Base-by-base conservation (phyloP, 257 asterid species). In the Coffea eugenioides region DNA sequence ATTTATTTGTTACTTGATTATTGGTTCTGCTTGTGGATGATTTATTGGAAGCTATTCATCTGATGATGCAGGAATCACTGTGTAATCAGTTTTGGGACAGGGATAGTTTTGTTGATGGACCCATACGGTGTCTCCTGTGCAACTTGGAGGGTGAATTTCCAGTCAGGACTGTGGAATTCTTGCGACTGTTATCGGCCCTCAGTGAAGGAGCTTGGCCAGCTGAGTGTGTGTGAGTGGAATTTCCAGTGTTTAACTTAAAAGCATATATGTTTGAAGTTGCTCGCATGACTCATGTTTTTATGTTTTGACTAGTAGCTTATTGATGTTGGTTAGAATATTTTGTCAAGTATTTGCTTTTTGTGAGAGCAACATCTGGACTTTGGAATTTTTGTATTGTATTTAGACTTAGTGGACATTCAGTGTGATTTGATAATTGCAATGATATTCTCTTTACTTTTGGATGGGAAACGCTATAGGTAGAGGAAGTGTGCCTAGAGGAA, bases 71-170 rank as follows among this genome's bases (percentile, higher is more conserved):
- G 99, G 99, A 92, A 89, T 89, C 91, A 69, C 96, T 96, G 61
- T 94, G 97, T 86, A 85, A 81, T 74, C 97, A 96, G 90, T 96
- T 96, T 81, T 96, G 99, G 99, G 99, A 96, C 83, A 88, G 82
- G 86, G 94, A 89, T 79, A 96, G 98, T 86, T 90, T 88, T 83
- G 86, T 96, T 67, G 99, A 96, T 83, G 96, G 95, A 82, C 99
- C 98, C 78, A 88, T 96, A 75, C 91, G 98, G 86, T 90, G 92
- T 80, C 97, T 96, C 85, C 96, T 96, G 68, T 87, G 86, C 94
- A 91, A 86, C 87, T 88, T 96, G 78, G 97, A 94, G 90, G 91
- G 94, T 81, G 99, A 96, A 86, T 96, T 96, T 80, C 99, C 99
- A 6, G 87, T 82, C 83, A 88, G 91, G 85, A 85, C 87, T 80